Base-by-base conservation (phyloP, 371 early-diverging fungal species). In the Blastocladiella emersonii region DNA sequence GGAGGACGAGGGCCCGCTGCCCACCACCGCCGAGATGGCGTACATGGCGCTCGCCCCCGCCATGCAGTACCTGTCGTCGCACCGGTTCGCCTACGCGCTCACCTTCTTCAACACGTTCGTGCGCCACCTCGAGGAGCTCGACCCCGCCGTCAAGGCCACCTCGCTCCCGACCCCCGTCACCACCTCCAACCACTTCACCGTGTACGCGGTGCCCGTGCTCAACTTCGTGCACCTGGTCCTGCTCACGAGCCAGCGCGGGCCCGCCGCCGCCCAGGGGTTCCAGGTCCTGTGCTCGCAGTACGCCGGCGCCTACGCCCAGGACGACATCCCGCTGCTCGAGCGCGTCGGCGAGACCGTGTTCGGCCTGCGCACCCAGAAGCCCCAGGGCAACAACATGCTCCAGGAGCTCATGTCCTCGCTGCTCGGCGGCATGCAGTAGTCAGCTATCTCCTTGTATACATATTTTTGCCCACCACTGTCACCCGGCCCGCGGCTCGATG, bases 341-440 rank as follows among this genome's bases (percentile, higher is more conserved):
- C 73, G 76, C n/a, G 76, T 88, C 51, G 88, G 85, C 13, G 74
- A 79, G 30, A 71, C 75, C 34, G 87, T 79, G 69, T 88, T 86
- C 72, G 79, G 80, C 37, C 78, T 88, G 37, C 76, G 73, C 37
- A 74, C 80, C 36, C 86, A 83, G 43, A 77, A 75, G 67, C 78
- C 80, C 63, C 87, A 85, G 70, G 23, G 10, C n/a, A 71, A 72
- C 32, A 88, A 88, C 57, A 74, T 85, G 70, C 69, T 87, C 65
- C 80, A 80, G 48, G 89, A 88, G 65, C 67, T 88, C 55, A 85
- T 88, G 81, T 81, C 76, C 65, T 82, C 80, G 66, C 68, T 88
- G n/a, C 85, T 88, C 64, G 75, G 53, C 32, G 53, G 53, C 17
- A 30, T 27, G 30, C 53, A 51, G 17, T 30, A 51, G 32, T 32